Evolutionary conservation across 306 rosid genomes (phyloP), one percentile per base, ranked within the genome.

Genomic region (Cicer cuneatum): DNA sequence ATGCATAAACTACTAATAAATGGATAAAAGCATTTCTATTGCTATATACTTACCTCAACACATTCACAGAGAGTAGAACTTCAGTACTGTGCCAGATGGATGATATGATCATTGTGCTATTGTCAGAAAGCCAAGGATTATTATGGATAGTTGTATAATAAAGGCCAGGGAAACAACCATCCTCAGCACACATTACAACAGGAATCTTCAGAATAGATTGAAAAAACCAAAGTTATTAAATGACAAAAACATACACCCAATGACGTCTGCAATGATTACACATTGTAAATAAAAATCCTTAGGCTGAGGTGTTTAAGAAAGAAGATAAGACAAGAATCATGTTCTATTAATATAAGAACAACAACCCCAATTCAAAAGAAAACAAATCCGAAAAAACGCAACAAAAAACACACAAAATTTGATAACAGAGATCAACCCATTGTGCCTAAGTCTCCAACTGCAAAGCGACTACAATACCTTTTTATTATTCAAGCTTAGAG

Each of bases 91-190:
- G 85, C 98, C 98, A 90, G 77, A 75, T 19, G 38, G 98, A 87
- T 61, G 96, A 74, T 81, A 84, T 46, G 59, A 89, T 89, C 87
- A 93, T 76, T 40, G 96, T 90, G 81, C 80, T 62, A 54, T 89
- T 90, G 85, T 93, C 93, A 65, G 89, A 85, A 77, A 93, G 90
- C 97, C 97, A 93, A 37, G 97, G 96, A 52, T 85, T 81, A 69
- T 62, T 57, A 66, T 69, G 87, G 73, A 90, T 52, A 71, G 80
- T 63, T 24, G 75, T 64, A 71, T 84, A 82, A 79, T 89, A 93
- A 69, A 93, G 91, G 59, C 98, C 96, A 57, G 98, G 98, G 75
- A 93, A 90, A 86, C 74, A 83, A 59, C 87, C 91, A 66, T 93
- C 86, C 57, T 89, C 90, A 58, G 93, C 85, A 73, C 85, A 83